Evolutionary conservation across 129 eudicot genomes (phyloP).

Genomic region (Gnaphalium uliginosum): DNA sequence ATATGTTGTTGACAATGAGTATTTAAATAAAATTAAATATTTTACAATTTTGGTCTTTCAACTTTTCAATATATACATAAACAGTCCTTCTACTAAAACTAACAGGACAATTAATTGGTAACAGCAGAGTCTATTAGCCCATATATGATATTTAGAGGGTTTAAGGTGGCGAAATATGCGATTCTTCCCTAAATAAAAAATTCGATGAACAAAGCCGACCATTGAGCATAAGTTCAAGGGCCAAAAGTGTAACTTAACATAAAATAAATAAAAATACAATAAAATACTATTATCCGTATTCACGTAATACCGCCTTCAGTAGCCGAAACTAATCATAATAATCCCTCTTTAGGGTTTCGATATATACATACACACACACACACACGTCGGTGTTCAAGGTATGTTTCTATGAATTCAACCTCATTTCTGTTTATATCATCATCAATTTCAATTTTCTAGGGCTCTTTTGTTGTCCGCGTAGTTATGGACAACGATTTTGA

Average conservation of each 20-base stretch:
- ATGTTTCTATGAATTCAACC: slow-evolving; percentile 16
- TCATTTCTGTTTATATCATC: background rate
- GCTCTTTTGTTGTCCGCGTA: slow-evolving; percentile 20
- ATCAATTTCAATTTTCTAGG: slow-evolving; percentile 29
- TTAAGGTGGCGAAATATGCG: too few species aligned
- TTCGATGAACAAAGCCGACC: background rate
- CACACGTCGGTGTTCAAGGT: slow-evolving; percentile 22
- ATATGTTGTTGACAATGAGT: too few species aligned
- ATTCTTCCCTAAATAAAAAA: too few species aligned
- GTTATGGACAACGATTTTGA: slow-evolving; percentile 29
- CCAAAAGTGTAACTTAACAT: background rate
- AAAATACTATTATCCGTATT: slow-evolving; percentile 8
- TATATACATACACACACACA: slow-evolving; percentile 20
- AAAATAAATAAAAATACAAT: too few species aligned
- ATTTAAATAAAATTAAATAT: too few species aligned
- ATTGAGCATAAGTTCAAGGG: slow-evolving; percentile 16
- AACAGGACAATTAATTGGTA: too few species aligned
- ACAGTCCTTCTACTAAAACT: too few species aligned
- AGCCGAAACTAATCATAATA: slow-evolving; percentile 20
- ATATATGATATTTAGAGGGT: too few species aligned
- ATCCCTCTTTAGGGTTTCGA: slow-evolving; percentile 35
- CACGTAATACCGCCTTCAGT: slow-evolving; percentile 20
- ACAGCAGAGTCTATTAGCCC: too few species aligned
- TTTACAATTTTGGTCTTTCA: too few species aligned
- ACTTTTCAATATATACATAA: too few species aligned